Conservation (phyloP, 164 flowering plant species). For the Magnolia officinalis region DNA sequence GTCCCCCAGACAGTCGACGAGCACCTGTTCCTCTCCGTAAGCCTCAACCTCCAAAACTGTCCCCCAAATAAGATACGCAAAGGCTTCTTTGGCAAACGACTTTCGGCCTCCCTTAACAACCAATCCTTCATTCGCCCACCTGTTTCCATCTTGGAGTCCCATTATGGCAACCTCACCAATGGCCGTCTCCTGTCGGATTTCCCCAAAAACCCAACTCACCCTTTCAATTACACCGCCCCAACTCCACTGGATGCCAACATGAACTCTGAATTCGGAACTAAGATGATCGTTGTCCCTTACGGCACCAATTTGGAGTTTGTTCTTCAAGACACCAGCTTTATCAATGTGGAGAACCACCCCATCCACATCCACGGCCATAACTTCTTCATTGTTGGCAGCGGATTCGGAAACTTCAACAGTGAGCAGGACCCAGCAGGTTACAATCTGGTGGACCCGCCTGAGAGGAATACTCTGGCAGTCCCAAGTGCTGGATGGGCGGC, state of each 20-base stretch:
- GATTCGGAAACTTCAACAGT: conserved; percentile 44
- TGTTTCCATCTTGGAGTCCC: conserved; percentile 26
- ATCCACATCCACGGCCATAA: conserved; percentile 65
- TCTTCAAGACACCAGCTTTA: conserved; percentile 44
- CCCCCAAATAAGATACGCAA: conserved; percentile 32
- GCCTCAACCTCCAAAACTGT: conserved; percentile 54
- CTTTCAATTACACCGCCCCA: conserved; percentile 39
- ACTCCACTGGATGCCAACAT: conserved; percentile 31
- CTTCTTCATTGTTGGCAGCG: conserved; percentile 51
- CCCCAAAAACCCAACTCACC: conserved; percentile 32
- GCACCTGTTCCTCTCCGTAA: conserved; percentile 26
- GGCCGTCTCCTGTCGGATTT: conserved; percentile 7
- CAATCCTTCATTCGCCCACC: conserved; percentile 39
- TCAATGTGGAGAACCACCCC: conserved; percentile 51
- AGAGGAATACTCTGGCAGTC: conserved; percentile 39
- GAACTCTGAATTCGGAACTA: conserved; percentile 44
- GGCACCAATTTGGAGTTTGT: conserved; percentile 44
- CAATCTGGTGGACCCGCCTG: conserved; percentile 16
- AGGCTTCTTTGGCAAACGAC: conserved; percentile 34
- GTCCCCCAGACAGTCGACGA: conserved; percentile 44
- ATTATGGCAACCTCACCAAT: conserved; percentile 22
- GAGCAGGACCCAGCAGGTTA: conserved; percentile 22
- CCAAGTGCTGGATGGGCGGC: conserved; percentile 60
- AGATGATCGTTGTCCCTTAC: conserved; percentile 16
- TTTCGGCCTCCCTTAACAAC: conserved; percentile 53